A percentile compares a stretch with the other conserved stretches of the same genome.
Conservation (phyloP, 192 early-diverging fungal species). For the Cetraspora pellucida region DNA sequence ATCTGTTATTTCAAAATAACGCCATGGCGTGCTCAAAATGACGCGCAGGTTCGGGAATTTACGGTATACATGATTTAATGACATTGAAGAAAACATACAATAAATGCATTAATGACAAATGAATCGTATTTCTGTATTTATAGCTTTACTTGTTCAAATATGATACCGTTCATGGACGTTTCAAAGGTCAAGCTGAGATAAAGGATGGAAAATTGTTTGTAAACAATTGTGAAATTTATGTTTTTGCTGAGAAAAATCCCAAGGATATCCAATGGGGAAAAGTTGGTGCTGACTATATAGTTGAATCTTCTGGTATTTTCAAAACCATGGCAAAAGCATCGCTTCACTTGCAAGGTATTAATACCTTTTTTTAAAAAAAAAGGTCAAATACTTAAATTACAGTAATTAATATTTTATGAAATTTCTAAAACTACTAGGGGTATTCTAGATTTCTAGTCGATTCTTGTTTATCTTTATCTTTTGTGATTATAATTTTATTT, state of each 20-base stretch:
- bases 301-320: constrained; percentile 99
- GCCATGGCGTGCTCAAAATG: too few relatives aligned
- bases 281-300: constrained; percentile 83
- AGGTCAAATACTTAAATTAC: too few relatives aligned
- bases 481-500: too few relatives aligned
- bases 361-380: neutral
- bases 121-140: too few relatives aligned
- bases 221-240: constrained; percentile 57
- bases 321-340: constrained; percentile 86
- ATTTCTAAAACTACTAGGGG: neutral
- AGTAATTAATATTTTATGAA: neutral
- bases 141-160: constrained; percentile 94
- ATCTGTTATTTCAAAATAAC: too few relatives aligned
- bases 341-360: constrained; percentile 79
- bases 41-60: too few relatives aligned
- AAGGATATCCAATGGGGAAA: constrained; percentile 87
- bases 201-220: neutral
- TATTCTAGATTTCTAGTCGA: too few relatives aligned
- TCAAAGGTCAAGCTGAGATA: constrained; percentile 37
- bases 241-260: constrained; percentile 79
- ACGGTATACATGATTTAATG: neutral
- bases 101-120: too few relatives aligned
- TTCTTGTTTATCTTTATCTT: too few relatives aligned
- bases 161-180: constrained; percentile 97
- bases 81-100: too few relatives aligned